Percentiles rank a stretch among this genome's conserved stretches.
These are phyloP conservation scores for Crucihimalaya himalaica DNA, from an alignment of 345 rosid genomes.

Conservation along the genomic window DNA sequence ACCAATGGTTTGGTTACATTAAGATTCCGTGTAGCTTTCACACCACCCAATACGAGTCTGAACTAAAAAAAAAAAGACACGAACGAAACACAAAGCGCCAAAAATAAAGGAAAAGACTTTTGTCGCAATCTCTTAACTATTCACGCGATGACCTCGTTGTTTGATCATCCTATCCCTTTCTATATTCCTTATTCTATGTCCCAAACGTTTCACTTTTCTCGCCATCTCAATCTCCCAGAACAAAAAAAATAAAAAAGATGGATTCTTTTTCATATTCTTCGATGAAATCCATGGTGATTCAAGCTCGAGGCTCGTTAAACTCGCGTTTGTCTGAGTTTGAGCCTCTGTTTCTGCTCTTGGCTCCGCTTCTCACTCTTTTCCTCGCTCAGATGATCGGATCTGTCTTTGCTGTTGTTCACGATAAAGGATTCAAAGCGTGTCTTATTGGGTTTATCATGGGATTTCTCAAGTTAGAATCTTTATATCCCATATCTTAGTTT, in stretches of 20 bases:
- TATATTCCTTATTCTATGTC: neutral
- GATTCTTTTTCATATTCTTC: conserved; percentile 37
- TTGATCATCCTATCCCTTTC: conserved; percentile 5
- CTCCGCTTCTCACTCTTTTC: conserved; percentile 65
- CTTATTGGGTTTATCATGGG: conserved; percentile 56
- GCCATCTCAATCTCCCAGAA: neutral
- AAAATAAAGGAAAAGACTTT: neutral
- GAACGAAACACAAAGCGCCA: conserved; percentile 35
- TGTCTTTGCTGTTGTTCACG: conserved; percentile 46
- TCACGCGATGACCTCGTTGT: conserved; percentile 11
- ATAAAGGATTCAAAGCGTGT: conserved; percentile 66
- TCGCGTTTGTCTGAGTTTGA: conserved; percentile 64
- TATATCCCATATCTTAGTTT: neutral
- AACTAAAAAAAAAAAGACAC: neutral
- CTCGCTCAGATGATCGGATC: conserved; percentile 58
- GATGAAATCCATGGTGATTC: conserved; percentile 38
- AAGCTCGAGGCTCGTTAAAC: conserved; percentile 57
- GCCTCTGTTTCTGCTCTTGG: conserved; percentile 64
- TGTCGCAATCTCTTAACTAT: neutral
- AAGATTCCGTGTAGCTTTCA: neutral
- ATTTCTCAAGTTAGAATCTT: conserved; percentile 56
- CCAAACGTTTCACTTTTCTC: conserved; percentile 18
- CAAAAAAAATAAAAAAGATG: conserved; percentile 26
- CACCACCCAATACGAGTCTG: no score
- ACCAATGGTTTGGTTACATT: neutral